These are phyloP conservation scores for Russula sp. DNA, from an alignment of 768 basidiomycete genomes.

Conservation along the genomic window DNA sequence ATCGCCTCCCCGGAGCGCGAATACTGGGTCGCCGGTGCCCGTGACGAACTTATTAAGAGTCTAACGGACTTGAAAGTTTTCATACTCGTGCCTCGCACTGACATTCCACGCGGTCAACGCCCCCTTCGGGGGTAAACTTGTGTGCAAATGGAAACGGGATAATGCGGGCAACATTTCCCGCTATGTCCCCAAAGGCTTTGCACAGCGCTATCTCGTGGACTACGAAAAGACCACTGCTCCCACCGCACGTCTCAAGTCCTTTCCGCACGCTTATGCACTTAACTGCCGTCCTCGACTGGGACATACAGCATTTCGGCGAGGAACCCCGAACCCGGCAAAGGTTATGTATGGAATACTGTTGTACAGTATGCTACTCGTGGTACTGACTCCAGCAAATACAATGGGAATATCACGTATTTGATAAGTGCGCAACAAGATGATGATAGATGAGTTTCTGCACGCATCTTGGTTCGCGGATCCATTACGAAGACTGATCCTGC, in stretches of 20 bases:
- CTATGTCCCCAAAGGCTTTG: neutral
- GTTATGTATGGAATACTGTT: too few relatives aligned
- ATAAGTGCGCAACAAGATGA: constrained; percentile 25
- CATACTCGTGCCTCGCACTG: neutral
- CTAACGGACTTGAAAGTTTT: neutral
- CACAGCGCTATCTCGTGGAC: neutral
- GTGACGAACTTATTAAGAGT: neutral
- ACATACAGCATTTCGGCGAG: neutral
- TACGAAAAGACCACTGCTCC: neutral
- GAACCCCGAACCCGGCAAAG: too few relatives aligned
- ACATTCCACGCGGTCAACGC: neutral
- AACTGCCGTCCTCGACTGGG: neutral
- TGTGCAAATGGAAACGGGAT: neutral
- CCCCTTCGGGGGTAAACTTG: neutral
- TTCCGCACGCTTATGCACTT: neutral
- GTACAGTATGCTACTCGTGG: too few relatives aligned
- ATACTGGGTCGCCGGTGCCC: neutral
- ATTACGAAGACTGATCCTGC: constrained; percentile 37
- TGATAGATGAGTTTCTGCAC: neutral
- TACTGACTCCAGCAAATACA: constrained; percentile 37
- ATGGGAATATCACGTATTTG: constrained; percentile 35
- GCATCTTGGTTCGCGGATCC: constrained; percentile 29
- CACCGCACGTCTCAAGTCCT: neutral
- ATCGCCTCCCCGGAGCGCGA: neutral
- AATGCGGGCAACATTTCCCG: neutral